A percentile compares a stretch with the other conserved stretches of the same genome.
Conservation (phyloP, 2,329 filamentous ascomycete species). For the Exophiala lecanii-corni region DNA sequence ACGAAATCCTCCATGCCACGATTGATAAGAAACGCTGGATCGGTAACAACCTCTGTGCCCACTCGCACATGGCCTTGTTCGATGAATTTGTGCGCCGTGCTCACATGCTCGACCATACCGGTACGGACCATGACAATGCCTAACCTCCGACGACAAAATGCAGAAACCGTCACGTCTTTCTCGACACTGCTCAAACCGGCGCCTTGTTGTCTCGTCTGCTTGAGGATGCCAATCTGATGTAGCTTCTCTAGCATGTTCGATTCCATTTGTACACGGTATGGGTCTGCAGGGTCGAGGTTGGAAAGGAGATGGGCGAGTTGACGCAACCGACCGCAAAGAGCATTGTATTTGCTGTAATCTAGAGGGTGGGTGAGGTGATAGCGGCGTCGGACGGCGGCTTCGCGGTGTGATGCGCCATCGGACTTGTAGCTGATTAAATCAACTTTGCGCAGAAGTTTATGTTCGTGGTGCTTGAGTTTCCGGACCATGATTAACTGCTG, state of each 20-base stretch:
- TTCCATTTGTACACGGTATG: slow-evolving; percentile 78
- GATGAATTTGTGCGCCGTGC: slow-evolving; percentile 67
- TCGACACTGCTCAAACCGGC: slow-evolving; percentile 69
- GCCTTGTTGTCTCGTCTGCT: slow-evolving; percentile 68
- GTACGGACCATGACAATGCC: slow-evolving; percentile 87
- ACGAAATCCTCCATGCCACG: slow-evolving; percentile 92
- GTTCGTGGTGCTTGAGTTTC: slow-evolving; percentile 94
- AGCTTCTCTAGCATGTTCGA: slow-evolving; percentile 84
- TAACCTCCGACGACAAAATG: slow-evolving; percentile 77
- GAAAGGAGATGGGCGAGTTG: slow-evolving; percentile 86
- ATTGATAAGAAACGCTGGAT: slow-evolving; percentile 84
- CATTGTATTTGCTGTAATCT: slow-evolving; percentile 69
- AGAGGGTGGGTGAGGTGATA: slow-evolving; percentile 89
- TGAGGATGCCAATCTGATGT: slow-evolving; percentile 83
- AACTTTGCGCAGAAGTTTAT: slow-evolving; percentile 84
- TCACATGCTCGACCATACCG: slow-evolving; percentile 86
- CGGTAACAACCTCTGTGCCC: slow-evolving; percentile 83
- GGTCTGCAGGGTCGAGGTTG: slow-evolving; percentile 70
- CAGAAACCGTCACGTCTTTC: slow-evolving; percentile 79
- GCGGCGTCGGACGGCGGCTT: slow-evolving; percentile 70
- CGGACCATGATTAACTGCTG: slow-evolving; percentile 82
- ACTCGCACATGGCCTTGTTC: slow-evolving; percentile 93
- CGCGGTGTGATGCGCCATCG: slow-evolving; percentile 74
- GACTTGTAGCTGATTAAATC: slow-evolving; percentile 93
- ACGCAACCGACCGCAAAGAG: slow-evolving; percentile 73